Conservation (phyloP, 2,329 filamentous ascomycete species). For the Plenodomus lindquistii region DNA sequence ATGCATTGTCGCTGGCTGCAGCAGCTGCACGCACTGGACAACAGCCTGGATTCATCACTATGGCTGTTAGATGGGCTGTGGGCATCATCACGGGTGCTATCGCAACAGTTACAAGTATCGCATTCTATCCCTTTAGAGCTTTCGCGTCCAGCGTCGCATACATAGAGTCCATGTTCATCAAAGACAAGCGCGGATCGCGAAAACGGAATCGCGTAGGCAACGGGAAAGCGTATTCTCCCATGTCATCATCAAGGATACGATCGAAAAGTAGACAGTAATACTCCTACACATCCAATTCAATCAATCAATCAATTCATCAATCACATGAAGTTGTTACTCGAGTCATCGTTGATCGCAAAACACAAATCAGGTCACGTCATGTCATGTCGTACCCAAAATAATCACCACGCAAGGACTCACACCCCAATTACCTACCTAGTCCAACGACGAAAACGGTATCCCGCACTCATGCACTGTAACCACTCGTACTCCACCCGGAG, state of each 20-base stretch:
- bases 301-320: neutral
- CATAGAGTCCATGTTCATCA: constrained; percentile 26
- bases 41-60: constrained; percentile 36
- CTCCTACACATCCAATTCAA: neutral
- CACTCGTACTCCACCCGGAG: neutral
- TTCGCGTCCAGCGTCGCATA: constrained; percentile 11
- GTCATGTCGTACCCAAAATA: neutral
- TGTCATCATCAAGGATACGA: constrained; percentile 23
- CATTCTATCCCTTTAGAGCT: constrained; percentile 37
- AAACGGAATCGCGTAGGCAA: neutral
- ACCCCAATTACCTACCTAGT: neutral
- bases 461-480: constrained; percentile 1
- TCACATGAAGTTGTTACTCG: too few relatives aligned
- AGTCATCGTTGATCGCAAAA: too few relatives aligned
- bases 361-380: neutral
- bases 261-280: constrained; percentile 31
- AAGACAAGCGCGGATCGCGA: constrained; percentile 24
- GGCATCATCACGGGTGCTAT: constrained; percentile 23
- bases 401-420: neutral
- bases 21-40: constrained; percentile 57
- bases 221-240: neutral
- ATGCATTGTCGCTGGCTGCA: constrained; percentile 79
- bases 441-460: neutral
- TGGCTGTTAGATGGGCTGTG: constrained; percentile 33
- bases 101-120: constrained; percentile 31